Conservation (phyloP, 169 alveolate genomes). For the Babesia gibsoni region DNA sequence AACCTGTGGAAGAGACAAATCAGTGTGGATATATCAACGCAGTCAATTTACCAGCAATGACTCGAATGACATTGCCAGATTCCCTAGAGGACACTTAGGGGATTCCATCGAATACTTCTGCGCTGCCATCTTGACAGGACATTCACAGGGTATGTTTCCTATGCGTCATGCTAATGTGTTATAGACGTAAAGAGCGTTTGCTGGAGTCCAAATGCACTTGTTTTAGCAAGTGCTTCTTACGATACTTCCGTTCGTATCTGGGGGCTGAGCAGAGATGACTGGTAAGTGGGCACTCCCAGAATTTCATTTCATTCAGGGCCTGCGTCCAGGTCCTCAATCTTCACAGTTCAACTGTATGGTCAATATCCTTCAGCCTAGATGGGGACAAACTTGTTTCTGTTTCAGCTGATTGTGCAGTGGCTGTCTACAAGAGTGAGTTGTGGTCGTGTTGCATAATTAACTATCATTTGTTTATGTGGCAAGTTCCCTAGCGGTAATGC, state of each 20-base stretch:
- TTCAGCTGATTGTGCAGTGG: conserved; percentile 64
- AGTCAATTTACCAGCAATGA: conserved; percentile 1
- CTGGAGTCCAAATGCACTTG: conserved; percentile 62
- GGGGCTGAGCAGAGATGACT: conserved; percentile 67
- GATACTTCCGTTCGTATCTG: conserved; percentile 71
- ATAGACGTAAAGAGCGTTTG: conserved; percentile 59
- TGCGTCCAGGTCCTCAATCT: conserved; percentile 69
- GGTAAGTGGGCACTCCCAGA: conserved; percentile 17
- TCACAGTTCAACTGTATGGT: conserved; percentile 73
- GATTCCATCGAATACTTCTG: conserved; percentile 42
- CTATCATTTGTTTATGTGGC: too few relatives aligned
- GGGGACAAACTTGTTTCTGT: conserved; percentile 69
- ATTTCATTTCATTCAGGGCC: conserved; percentile 7
- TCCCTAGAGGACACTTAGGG: not conserved
- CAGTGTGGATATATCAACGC: conserved; percentile 72
- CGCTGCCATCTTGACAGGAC: conserved; percentile 58
- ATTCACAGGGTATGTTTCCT: conserved; percentile 51
- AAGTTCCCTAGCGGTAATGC: too few relatives aligned
- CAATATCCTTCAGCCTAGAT: conserved; percentile 63
- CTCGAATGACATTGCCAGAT: conserved; percentile 8
- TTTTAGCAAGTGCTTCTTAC: conserved; percentile 71
- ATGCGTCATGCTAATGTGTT: not conserved
- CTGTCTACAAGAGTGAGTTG: conserved; percentile 41
- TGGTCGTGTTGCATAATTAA: too few relatives aligned
- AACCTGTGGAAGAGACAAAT: conserved; percentile 76